These are phyloP conservation scores for Paecilomyces sp. DNA, from an alignment of 2,329 filamentous ascomycete species.

Conservation along the genomic window DNA sequence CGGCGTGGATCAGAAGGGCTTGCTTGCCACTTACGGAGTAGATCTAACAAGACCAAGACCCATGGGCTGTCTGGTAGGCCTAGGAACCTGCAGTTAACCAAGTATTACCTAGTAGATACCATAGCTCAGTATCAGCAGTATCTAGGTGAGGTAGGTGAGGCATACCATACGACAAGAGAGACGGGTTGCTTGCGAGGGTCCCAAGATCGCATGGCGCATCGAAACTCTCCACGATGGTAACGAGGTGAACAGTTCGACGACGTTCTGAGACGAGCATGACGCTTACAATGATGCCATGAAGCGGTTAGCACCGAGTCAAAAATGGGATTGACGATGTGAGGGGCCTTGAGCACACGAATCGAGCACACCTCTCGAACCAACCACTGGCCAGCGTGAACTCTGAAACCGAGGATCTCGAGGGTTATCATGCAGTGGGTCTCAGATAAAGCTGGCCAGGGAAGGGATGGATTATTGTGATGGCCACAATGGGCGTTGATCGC, in stretches of 20 bases:
- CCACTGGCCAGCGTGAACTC: neutral
- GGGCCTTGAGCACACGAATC: neutral
- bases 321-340: neutral
- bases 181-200: neutral
- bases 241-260: neutral
- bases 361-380: neutral
- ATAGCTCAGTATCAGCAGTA: neutral
- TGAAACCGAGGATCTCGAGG: neutral
- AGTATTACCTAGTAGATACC: no score
- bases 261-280: neutral
- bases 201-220: neutral
- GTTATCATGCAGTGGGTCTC: neutral
- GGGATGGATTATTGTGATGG: neutral
- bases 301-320: neutral
- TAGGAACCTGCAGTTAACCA: neutral
- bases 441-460: neutral
- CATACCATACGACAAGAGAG: neutral
- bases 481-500: neutral
- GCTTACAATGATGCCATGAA: neutral
- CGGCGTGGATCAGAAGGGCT: neutral
- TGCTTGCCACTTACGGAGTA: neutral
- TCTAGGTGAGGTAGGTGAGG: neutral
- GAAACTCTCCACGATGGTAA: neutral
- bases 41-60: neutral
- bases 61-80: neutral